Conservation (phyloP, 345 rosid genomes). For the Brassica rapa region DNA sequence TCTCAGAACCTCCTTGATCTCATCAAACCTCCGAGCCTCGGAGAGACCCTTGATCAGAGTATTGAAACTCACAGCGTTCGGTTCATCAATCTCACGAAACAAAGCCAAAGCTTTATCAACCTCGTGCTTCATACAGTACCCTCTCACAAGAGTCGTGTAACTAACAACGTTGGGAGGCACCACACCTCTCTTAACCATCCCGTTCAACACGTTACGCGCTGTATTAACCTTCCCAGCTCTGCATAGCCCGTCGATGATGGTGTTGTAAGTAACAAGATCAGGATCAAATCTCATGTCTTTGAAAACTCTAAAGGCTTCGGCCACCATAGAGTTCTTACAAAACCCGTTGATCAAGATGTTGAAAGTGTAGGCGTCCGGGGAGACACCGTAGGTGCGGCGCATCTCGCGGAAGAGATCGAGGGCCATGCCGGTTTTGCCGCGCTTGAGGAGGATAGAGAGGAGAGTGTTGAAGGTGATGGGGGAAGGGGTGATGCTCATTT, state of each 20-base stretch:
- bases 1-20: constrained; percentile 55
- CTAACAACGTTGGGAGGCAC: constrained; percentile 68
- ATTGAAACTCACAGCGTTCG: constrained; percentile 63
- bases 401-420: constrained; percentile 70
- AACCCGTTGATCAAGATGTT: constrained; percentile 75
- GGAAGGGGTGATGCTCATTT: constrained; percentile 67
- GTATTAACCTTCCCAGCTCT: constrained; percentile 70
- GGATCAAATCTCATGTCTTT: constrained; percentile 66
- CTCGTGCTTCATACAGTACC: constrained; percentile 72
- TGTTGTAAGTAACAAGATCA: constrained; percentile 70
- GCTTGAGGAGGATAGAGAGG: constrained; percentile 57
- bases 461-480: constrained; percentile 68
- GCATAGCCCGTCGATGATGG: constrained; percentile 82
- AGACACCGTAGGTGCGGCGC: constrained; percentile 73
- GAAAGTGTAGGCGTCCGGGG: constrained; percentile 68
- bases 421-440: constrained; percentile 75
- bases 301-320: constrained; percentile 62
- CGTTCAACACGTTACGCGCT: constrained; percentile 71
- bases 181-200: constrained; percentile 64
- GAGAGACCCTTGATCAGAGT: constrained; percentile 77
- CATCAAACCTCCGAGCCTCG: constrained; percentile 58
- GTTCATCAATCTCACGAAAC: constrained; percentile 61
- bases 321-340: constrained; percentile 72
- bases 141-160: constrained; percentile 80
- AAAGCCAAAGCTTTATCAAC: constrained; percentile 63